phyloP scores from a whole-genome alignment of 1,139 yeast genomes.

The Geotrichum cucujoidarum region DNA sequence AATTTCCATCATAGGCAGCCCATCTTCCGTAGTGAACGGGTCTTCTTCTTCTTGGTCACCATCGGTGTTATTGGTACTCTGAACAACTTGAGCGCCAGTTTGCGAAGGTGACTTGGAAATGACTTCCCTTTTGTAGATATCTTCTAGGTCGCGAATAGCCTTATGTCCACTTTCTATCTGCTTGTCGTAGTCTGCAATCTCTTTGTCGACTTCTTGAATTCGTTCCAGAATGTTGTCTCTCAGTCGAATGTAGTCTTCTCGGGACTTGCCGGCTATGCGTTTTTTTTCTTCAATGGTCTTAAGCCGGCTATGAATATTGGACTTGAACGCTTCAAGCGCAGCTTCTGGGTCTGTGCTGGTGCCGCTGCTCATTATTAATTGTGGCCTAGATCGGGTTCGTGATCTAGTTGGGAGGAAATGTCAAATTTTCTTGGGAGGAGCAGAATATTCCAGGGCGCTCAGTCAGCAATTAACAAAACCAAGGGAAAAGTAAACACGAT shows the following conservation, averaged over 20 bases:
- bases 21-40: slow-evolving; percentile 39
- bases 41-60: slow-evolving; percentile 21
- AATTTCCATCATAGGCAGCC: slow-evolving; percentile 70
- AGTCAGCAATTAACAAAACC: neutral
- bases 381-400: neutral
- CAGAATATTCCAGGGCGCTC: too few species aligned
- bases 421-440: neutral
- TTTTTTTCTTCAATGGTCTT: slow-evolving; percentile 11
- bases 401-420: neutral
- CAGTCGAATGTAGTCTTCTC: slow-evolving; percentile 9
- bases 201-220: slow-evolving; percentile 48
- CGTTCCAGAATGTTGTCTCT: slow-evolving; percentile 40
- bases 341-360: neutral
- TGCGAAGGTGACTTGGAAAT: too few species aligned
- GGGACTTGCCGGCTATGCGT: slow-evolving; percentile 5
- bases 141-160: slow-evolving; percentile 37
- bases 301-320: slow-evolving; percentile 4
- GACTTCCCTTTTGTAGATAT: slow-evolving; percentile 18
- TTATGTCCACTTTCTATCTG: slow-evolving; percentile 46
- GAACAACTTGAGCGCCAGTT: too few species aligned
- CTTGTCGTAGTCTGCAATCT: slow-evolving; percentile 40
- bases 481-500: too few species aligned
- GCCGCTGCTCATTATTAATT: neutral
- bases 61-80: slow-evolving; percentile 18
- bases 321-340: slow-evolving; percentile 4